phyloP scores from a whole-genome alignment of 768 basidiomycete genomes.

The Clitopilus passeckerianus region DNA sequence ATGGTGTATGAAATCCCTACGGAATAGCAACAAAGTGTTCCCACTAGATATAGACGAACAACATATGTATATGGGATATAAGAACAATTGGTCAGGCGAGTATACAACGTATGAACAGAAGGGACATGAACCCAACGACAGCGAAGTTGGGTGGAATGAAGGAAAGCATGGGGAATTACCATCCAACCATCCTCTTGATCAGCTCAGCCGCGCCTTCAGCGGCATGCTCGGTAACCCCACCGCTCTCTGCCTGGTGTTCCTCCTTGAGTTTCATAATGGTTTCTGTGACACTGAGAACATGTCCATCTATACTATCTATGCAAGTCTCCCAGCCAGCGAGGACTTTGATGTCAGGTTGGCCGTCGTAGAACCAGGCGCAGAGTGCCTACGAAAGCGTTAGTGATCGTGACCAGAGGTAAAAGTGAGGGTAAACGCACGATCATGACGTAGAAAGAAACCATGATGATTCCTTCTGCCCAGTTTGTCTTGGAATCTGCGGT shows the following conservation, averaged over 20 bases:
- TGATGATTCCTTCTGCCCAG: constrained; percentile 67
- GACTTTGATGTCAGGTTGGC: constrained; percentile 42
- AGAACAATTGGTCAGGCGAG: background rate
- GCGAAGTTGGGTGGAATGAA: background rate
- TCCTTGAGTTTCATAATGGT: background rate
- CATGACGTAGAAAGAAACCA: constrained; percentile 67
- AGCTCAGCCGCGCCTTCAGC: background rate
- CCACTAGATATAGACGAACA: background rate
- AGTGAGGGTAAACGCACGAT: constrained; percentile 32
- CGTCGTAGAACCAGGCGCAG: constrained; percentile 65
- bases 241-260: background rate
- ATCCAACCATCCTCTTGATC: background rate
- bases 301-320: constrained; percentile 30
- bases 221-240: background rate
- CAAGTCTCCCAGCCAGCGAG: constrained; percentile 29
- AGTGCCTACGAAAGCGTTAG: constrained; percentile 34
- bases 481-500: constrained; percentile 78
- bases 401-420: background rate
- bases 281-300: background rate
- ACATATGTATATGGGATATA: background rate
- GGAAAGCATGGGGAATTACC: background rate
- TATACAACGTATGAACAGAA: background rate
- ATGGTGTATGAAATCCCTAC: background rate
- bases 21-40: background rate
- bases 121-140: background rate